Conservation (phyloP, 768 basidiomycete species). For the Strobilomyces confusus region DNA sequence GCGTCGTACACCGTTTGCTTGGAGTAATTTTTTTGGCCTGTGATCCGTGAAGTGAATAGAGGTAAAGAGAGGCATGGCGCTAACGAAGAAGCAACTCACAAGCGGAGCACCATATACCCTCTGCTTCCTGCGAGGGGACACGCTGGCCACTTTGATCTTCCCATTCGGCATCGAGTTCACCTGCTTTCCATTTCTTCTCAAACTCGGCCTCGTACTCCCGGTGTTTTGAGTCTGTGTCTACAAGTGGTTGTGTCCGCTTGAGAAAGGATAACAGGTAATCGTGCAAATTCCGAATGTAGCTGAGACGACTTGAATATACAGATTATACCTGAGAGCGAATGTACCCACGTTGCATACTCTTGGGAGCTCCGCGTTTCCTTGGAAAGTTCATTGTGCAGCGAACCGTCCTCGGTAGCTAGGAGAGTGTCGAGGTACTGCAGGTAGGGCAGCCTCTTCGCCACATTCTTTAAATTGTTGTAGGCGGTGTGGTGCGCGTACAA, state of each 20-base stretch:
- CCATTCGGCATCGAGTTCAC: slow-evolving; percentile 72
- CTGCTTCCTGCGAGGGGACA: slow-evolving; percentile 39
- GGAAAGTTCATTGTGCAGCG: slow-evolving; percentile 65
- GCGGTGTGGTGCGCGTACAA: slow-evolving; percentile 83
- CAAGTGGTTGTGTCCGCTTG: slow-evolving; percentile 79
- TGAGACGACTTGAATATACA: slow-evolving; percentile 29
- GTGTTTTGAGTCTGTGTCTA: slow-evolving; percentile 69
- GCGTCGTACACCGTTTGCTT: slow-evolving; percentile 98
- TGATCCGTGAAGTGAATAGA: background rate
- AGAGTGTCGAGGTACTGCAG: slow-evolving; percentile 90
- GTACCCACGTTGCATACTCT: slow-evolving; percentile 73
- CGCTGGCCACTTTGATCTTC: slow-evolving; percentile 44
- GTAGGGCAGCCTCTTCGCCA: slow-evolving; percentile 82
- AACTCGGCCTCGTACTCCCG: slow-evolving; percentile 66
- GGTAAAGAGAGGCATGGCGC: background rate
- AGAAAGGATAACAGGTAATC: slow-evolving; percentile 83
- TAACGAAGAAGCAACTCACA: slow-evolving; percentile 52
- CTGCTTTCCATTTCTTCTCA: slow-evolving; percentile 72
- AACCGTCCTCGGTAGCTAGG: slow-evolving; percentile 55
- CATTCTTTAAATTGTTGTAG: slow-evolving; percentile 86
- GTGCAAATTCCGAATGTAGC: slow-evolving; percentile 82
- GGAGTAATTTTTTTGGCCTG: slow-evolving; percentile 92
- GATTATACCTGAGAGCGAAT: slow-evolving; percentile 2
- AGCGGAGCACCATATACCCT: slow-evolving; percentile 91
- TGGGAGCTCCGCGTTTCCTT: slow-evolving; percentile 64